Conservation (phyloP, 345 rosid genomes). For the Theobroma cacao region DNA sequence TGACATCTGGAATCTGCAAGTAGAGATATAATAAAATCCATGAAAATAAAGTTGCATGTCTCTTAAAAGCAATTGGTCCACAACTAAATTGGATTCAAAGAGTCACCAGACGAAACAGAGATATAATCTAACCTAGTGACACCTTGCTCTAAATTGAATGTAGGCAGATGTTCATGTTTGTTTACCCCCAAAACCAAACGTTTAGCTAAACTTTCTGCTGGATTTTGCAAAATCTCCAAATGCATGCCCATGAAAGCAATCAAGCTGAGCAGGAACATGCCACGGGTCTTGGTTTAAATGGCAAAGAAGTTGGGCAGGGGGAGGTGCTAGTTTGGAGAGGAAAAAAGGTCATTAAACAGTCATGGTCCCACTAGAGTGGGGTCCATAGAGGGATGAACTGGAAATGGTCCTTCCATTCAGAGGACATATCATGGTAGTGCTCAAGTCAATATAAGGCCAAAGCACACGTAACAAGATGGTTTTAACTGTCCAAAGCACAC, state of each 20-base stretch:
- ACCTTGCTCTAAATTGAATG: background rate
- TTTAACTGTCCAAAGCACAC: background rate
- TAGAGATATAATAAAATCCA: background rate
- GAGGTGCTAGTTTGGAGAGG: background rate
- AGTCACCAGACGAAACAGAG: background rate
- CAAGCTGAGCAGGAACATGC: background rate
- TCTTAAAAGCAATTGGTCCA: background rate
- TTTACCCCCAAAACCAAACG: background rate
- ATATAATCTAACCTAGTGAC: background rate
- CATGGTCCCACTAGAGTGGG: background rate
- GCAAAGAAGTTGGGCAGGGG: background rate
- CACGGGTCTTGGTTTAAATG: background rate
- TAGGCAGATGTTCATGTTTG: background rate
- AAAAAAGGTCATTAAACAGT: background rate
- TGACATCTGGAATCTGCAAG: conserved; percentile 80
- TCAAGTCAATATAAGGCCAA: background rate
- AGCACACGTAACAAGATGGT: background rate
- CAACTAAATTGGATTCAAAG: background rate
- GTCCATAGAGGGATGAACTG: background rate
- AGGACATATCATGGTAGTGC: background rate
- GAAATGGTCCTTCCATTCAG: background rate
- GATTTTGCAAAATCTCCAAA: background rate
- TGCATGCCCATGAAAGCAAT: background rate
- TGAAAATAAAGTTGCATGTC: background rate
- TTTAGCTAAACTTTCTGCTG: background rate